Base-by-base conservation (phyloP, 768 basidiomycete species). In the Lactifluus hygrophoroides region DNA sequence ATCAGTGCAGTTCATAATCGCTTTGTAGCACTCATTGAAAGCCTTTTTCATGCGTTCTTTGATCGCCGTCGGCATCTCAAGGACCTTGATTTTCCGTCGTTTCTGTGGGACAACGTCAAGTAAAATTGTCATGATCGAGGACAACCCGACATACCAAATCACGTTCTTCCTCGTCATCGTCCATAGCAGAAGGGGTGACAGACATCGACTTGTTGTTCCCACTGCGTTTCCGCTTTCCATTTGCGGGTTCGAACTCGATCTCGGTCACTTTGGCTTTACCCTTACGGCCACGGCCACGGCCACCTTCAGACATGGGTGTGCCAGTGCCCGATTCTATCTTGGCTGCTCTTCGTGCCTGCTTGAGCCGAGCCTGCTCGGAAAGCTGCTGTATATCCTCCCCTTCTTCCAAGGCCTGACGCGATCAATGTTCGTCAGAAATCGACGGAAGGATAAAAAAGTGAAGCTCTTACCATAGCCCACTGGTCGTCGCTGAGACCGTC, bases 401-500 rank as follows among this genome's bases (percentile, higher is more conserved):
- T 9, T 90, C 88, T 68, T 90, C 88, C 46, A 90, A 73, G 51
- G 88, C 87, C 84, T 85, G 52, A 57, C 28, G 23, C 38, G 28
- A 19, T 13, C 50, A 57, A 27, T 11, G 40, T 35, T 56, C 14
- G 11, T 62, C 21, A 47, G 34, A 11, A 6, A 11, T 34, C 42
- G 23, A 27, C 17, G 6, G 34, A 43, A 19, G 16, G 43, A 30
- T 13, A 34, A 21, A 34, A 21, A 16, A 30, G 40, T 21, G 34
- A 52, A 52, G 28, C 9, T 75, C 79, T 58, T 68, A 86, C 86
- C 79, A 88, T 79, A 32, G 91, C 83, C 88, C 92, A 96, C 64
- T 94, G 86, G 67, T 96, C 95, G 65, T 98, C 95, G 52, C 84
- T 87, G 56, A 98, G 77, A 16, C 94, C 94, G 68, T 97, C 95